Conservation (phyloP, 352 stramenopile genomes). For the Globisporangium okanoganense region DNA sequence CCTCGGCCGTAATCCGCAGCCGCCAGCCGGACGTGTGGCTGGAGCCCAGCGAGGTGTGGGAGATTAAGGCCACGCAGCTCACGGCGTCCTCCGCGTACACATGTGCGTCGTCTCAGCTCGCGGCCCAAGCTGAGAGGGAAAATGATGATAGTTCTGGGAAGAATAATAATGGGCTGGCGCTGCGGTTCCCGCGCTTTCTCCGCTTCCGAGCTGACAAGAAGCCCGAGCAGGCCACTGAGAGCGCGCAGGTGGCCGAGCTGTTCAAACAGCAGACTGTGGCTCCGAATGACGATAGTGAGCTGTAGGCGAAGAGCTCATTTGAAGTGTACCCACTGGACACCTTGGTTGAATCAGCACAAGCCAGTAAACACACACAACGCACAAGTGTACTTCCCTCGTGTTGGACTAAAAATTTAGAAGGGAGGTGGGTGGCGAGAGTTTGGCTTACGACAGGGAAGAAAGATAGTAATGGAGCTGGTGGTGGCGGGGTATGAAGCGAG, state of each 20-base stretch:
- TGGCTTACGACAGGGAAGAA: not conserved
- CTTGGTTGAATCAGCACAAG: not conserved
- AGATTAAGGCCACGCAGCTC: slow-evolving; percentile 98
- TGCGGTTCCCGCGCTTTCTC: slow-evolving; percentile 99
- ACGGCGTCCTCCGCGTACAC: slow-evolving; percentile 95
- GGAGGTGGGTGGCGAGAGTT: slow-evolving; percentile 4
- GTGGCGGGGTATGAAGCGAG: not conserved
- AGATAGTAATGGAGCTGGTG: not conserved
- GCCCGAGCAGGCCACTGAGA: slow-evolving; percentile 92
- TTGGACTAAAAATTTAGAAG: slow-evolving; percentile 5
- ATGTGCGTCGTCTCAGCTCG: slow-evolving; percentile 60
- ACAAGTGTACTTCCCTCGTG: slow-evolving; percentile 11
- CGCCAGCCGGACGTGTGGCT: slow-evolving; percentile 94
- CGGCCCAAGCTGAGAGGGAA: not conserved
- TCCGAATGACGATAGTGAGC: slow-evolving; percentile 3
- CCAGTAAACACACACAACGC: slow-evolving; percentile 1
- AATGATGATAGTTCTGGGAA: not conserved
- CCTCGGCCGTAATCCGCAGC: slow-evolving; percentile 49
- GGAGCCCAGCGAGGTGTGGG: slow-evolving; percentile 93
- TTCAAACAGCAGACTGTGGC: slow-evolving; percentile 46
- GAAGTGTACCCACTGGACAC: not conserved
- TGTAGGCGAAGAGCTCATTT: not conserved
- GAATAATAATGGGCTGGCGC: slow-evolving; percentile 89
- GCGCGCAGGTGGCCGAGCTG: slow-evolving; percentile 88
- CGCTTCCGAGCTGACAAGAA: slow-evolving; percentile 95